Conservation (phyloP, 192 early-diverging fungal species). For the Spizellomyces punctatus region DNA sequence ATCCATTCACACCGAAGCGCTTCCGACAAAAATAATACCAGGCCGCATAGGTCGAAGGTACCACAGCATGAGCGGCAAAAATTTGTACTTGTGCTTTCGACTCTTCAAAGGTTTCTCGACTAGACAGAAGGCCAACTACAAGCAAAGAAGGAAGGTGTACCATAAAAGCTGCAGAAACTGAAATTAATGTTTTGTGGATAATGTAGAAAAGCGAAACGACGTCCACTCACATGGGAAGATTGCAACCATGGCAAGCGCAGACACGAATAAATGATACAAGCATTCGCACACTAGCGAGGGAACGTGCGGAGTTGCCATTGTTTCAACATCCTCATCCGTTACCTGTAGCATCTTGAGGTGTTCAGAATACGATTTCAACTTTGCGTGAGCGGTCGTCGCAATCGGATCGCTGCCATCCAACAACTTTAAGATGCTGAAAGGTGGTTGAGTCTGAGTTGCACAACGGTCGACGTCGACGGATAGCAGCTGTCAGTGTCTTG, state of each 20-base stretch:
- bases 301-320: not conserved
- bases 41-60: conserved; percentile 10
- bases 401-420: not conserved
- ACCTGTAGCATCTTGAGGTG: not conserved
- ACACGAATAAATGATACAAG: conserved; percentile 2
- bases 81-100: conserved; percentile 33
- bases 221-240: conserved; percentile 21
- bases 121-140: not conserved
- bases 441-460: not conserved
- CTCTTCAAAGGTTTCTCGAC: conserved; percentile 17
- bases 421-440: not conserved
- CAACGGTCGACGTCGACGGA: too few relatives aligned
- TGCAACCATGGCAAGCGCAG: not conserved
- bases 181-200: not conserved
- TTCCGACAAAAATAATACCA: conserved; percentile 1
- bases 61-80: conserved; percentile 7
- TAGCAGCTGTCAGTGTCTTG: too few relatives aligned
- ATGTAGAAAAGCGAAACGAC: not conserved
- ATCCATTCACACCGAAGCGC: not conserved
- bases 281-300: not conserved
- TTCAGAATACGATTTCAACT: not conserved
- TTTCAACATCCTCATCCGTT: not conserved
- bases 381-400: not conserved
- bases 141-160: conserved; percentile 15
- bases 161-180: conserved; percentile 5